Conservation (phyloP, 2,329 filamentous ascomycete species). For the Colletotrichum higginsianum region DNA sequence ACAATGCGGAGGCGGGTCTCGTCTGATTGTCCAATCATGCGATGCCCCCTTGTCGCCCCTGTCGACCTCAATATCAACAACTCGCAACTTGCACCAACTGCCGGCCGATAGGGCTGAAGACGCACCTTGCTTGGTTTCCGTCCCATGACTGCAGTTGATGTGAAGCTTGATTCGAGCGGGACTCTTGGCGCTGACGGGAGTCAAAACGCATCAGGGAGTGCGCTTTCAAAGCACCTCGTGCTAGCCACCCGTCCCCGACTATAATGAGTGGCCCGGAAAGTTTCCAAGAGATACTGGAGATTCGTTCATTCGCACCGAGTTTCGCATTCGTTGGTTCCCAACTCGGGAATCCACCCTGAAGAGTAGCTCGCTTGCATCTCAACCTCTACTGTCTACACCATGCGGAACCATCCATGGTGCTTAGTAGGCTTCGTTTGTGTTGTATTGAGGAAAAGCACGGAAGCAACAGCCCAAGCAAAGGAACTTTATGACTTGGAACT, state of each 20-base stretch:
- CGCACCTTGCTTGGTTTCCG: background rate
- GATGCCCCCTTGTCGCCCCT: background rate
- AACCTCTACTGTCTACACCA: conserved; percentile 2
- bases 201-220: background rate
- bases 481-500: background rate
- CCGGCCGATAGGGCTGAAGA: conserved; percentile 2
- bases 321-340: background rate
- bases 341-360: conserved; percentile 15
- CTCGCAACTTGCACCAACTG: background rate
- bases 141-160: background rate
- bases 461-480: background rate
- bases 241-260: no score
- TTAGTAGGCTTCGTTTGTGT: background rate
- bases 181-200: background rate
- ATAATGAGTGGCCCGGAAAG: no score
- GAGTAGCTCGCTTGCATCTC: background rate
- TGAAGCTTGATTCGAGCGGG: background rate
- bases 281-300: no score
- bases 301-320: background rate
- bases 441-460: background rate
- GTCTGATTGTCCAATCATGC: background rate
- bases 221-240: no score
- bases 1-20: background rate
- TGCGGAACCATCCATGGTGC: background rate
- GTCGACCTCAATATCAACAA: background rate